Conservation (phyloP, 495 filamentous ascomycete genomes). For the Trichoderma orchidacearum region DNA sequence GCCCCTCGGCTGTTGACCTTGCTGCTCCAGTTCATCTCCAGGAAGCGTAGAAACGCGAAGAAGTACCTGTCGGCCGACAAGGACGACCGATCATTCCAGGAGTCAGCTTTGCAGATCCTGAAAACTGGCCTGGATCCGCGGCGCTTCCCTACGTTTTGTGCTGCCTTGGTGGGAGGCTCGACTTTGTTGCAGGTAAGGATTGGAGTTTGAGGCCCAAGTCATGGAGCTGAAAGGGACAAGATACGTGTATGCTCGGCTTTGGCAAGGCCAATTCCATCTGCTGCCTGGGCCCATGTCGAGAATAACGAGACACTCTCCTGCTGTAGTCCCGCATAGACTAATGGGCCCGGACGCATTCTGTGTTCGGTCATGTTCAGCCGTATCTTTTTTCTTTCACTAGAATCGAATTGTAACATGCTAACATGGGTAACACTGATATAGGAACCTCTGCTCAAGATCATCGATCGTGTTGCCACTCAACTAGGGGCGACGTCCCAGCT, state of each 20-base stretch:
- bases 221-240: neutral
- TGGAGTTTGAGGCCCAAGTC: neutral
- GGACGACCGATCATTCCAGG: constrained; percentile 22
- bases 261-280: no score
- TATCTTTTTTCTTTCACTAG: no score
- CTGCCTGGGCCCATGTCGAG: no score
- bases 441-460: constrained; percentile 1
- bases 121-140: constrained; percentile 33
- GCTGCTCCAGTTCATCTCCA: constrained; percentile 28
- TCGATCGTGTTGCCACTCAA: neutral
- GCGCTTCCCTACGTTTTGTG: constrained; percentile 76
- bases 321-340: no score
- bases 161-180: constrained; percentile 58
- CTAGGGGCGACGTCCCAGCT: neutral
- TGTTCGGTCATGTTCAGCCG: no score
- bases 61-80: constrained; percentile 1
- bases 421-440: neutral
- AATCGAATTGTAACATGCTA: no score
- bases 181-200: constrained; percentile 50
- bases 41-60: constrained; percentile 24
- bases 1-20: constrained; percentile 51
- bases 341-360: no score
- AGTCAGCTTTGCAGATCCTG: constrained; percentile 27
- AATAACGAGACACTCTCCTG: no score
- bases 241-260: no score